A percentile compares a stretch with the other conserved stretches of the same genome.
phyloP scores from a whole-genome alignment of 805 yeast genomes.

The Kuraishia piskuri region DNA sequence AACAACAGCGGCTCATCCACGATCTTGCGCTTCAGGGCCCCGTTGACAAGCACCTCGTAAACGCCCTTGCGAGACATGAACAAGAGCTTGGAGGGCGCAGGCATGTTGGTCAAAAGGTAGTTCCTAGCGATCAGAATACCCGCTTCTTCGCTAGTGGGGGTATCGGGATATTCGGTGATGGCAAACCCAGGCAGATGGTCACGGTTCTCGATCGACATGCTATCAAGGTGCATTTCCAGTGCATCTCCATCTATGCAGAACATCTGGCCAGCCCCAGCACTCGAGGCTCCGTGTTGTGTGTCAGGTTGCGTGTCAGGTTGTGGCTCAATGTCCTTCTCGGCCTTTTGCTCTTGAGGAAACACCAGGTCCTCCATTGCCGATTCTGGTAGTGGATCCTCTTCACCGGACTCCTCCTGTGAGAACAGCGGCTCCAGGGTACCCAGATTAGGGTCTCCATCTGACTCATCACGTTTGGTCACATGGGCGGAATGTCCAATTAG shows the following conservation, averaged over 20 bases:
- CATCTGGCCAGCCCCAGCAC: background rate
- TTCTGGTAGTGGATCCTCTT: background rate
- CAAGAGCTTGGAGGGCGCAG: slow-evolving; percentile 27
- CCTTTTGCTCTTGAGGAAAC: too few species aligned
- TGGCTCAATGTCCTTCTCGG: too few species aligned
- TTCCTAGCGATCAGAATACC: slow-evolving; percentile 22
- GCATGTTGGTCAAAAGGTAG: slow-evolving; percentile 27
- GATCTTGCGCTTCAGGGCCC: slow-evolving; percentile 13
- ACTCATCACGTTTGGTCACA: background rate
- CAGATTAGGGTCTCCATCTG: background rate
- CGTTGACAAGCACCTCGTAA: slow-evolving; percentile 18
- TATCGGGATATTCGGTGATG: slow-evolving; percentile 1
- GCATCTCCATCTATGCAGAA: background rate
- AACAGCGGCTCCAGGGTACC: background rate
- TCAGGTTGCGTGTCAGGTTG: too few species aligned
- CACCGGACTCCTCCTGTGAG: background rate
- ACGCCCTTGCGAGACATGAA: slow-evolving; percentile 29
- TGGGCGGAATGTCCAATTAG: background rate
- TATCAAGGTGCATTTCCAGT: background rate
- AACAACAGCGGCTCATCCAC: slow-evolving; percentile 24
- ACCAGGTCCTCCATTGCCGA: background rate
- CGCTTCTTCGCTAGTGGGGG: background rate
- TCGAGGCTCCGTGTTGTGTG: background rate
- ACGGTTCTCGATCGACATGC: background rate
- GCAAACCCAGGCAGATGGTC: slow-evolving; percentile 3